Base-by-base conservation (phyloP, 768 basidiomycete species). In the Psilocybe cyanescens region DNA sequence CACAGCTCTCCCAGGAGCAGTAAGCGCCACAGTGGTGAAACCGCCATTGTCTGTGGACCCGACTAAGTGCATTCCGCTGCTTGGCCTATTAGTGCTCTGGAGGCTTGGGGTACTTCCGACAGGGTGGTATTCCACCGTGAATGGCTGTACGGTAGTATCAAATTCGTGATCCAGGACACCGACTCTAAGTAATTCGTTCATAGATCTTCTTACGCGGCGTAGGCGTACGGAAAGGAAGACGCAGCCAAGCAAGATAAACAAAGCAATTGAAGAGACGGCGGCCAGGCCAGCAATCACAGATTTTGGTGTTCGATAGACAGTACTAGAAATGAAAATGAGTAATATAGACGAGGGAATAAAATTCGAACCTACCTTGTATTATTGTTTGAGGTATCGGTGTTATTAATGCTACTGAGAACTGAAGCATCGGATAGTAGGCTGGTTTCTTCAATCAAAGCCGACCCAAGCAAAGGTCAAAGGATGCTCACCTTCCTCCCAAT, bases 401-500 rank as follows among this genome's bases (percentile, higher is more conserved):
- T 8, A 44, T n/a, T 44, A 5, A 5, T 44, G 41, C 41, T 2
- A n/a, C 4, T n/a, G 5, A 14, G 37, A 8, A 44, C 41, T 2
- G 41, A 7, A 44, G 41, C 11, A 16, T 44, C 41, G 14, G 41
- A 14, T 11, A 44, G 41, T 12, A 44, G 14, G 14, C 41, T 44
- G 41, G 14, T 14, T 8, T 4, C 6, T n/a, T 14, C 14, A 16
- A 44, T 44, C 41, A 44, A 44, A 7, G 33, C 33, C 7, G 33
- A 35, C 11, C 33, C 11, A 35, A 35, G 11, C 33, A 35, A 35
- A 35, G 7, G 11, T 50, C 16, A 6, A 50, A 35, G 17, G 17
- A 54, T 39, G 41, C 49, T 50, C 12, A 58, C 67, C 65, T 65
- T n/a, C 67, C 67, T n/a, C 67, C 67, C 12, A 68, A 54, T 1